These are phyloP conservation scores for Mycena epipterygia DNA, from an alignment of 768 basidiomycete genomes.

Conservation along the genomic window DNA sequence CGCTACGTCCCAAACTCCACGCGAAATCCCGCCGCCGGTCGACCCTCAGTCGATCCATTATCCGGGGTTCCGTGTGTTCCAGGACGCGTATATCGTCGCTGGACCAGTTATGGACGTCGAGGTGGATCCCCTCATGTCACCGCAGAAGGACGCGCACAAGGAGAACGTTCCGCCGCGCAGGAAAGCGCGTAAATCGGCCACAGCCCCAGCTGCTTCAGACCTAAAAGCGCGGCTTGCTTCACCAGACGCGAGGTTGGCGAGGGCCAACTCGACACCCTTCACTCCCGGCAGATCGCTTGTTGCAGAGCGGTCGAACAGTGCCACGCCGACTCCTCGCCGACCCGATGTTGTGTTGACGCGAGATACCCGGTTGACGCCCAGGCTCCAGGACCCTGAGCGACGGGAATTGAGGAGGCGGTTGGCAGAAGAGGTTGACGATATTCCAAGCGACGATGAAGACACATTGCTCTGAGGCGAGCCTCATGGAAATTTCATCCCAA, in stretches of 20 bases:
- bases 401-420: constrained; percentile 47
- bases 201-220: constrained; percentile 37
- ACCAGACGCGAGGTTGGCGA: constrained; percentile 38
- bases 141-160: constrained; percentile 58
- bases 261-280: constrained; percentile 42
- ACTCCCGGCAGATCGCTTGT: constrained; percentile 40
- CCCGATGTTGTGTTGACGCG: constrained; percentile 34
- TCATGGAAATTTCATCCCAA: background rate
- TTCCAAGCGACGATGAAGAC: constrained; percentile 41
- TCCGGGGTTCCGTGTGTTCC: constrained; percentile 74
- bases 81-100: constrained; percentile 56
- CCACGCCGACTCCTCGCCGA: constrained; percentile 47
- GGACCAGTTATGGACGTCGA: constrained; percentile 21
- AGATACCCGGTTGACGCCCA: constrained; percentile 40
- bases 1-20: constrained; percentile 46
- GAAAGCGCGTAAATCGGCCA: constrained; percentile 57
- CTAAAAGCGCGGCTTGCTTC: constrained; percentile 38
- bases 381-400: constrained; percentile 39
- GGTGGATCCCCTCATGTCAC: constrained; percentile 6
- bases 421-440: constrained; percentile 52
- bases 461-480: constrained; percentile 11
- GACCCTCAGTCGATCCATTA: constrained; percentile 74
- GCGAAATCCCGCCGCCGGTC: constrained; percentile 55
- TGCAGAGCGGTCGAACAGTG: constrained; percentile 31
- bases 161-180: constrained; percentile 70